Base-by-base conservation (phyloP, 2,329 filamentous ascomycete genomes). In the Fusarium sublunatum region DNA sequence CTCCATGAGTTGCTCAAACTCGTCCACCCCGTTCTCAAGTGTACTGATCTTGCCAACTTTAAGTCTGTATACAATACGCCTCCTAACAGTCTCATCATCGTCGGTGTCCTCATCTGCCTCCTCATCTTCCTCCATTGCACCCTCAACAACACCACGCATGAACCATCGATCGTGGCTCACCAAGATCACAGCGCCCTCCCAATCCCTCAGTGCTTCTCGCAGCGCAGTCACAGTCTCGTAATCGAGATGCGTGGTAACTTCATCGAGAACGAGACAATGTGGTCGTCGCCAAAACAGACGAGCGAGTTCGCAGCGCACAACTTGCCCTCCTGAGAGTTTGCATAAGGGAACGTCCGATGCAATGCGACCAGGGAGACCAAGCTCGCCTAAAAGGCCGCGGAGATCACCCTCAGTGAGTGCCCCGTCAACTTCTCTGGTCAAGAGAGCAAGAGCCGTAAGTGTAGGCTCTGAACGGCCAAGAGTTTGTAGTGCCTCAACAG, bases 161-260 rank as follows among this genome's bases (percentile, higher is more conserved):
- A 96, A 89, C 82, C 91, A 96, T 29, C 92, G 82, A 73, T 96
- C 92, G 78, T 96, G 92, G 32, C 88, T 92, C 5, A 95, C 88
- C 6, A 95, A 77, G 35, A 96, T 77, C 5, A 95, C 83, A 0
- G 91, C 91, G 0, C 92, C 92, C 52, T 88, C 83, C 82, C 90
- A 96, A 3, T 77, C 77, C 12, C 83, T 81, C 61, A 96, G 74
- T 3, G 89, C 89, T 24, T 85, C 81, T 1, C 89, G 82, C 51
- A 96, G 76, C 2, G 90, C 91, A 7, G 86, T 84, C 24, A 94
- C 91, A 0, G 90, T 94, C 76, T 95, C 87, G 61, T 90, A 91
- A 73, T 96, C 92, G 36, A 96, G 81, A 78, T 96, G 92, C 1
- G 92, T 94, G 7, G 91, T 95, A 24, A 92, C 88, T 74, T 92